A percentile compares a stretch with the other conserved stretches of the same genome.
phyloP scores from a whole-genome alignment of 768 basidiomycete genomes.

The Boletus sp. region DNA sequence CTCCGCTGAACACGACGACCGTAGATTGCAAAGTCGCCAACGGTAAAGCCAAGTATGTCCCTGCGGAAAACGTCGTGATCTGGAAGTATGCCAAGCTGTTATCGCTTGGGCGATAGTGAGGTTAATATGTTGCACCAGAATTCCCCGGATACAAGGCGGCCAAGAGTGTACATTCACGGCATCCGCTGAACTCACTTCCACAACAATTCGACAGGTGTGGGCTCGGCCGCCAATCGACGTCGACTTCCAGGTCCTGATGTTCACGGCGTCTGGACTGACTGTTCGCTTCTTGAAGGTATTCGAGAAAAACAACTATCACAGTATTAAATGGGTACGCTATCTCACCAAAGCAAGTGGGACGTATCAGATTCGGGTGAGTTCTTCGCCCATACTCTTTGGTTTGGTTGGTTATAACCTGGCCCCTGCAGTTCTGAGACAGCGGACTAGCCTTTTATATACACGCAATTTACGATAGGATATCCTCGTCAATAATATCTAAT shows the following conservation, averaged over 20 bases:
- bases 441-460: slow-evolving; percentile 16
- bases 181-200: slow-evolving; percentile 78
- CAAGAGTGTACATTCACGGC: slow-evolving; percentile 86
- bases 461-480: slow-evolving; percentile 26
- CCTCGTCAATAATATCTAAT: slow-evolving; percentile 25
- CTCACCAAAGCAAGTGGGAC: slow-evolving; percentile 90
- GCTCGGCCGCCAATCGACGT: slow-evolving; percentile 96
- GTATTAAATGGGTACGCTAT: slow-evolving; percentile 95
- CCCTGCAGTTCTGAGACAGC: slow-evolving; percentile 26
- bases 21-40: slow-evolving; percentile 88
- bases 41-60: slow-evolving; percentile 97
- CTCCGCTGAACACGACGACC: slow-evolving; percentile 89
- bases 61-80: slow-evolving; percentile 91
- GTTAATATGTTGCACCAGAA: slow-evolving; percentile 44
- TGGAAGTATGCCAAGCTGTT: slow-evolving; percentile 79
- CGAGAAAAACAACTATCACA: slow-evolving; percentile 92
- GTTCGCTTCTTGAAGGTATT: slow-evolving; percentile 98
- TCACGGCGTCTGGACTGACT: slow-evolving; percentile 92
- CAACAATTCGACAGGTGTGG: slow-evolving; percentile 94
- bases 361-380: slow-evolving; percentile 89
- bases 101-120: neutral
- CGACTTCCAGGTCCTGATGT: slow-evolving; percentile 99
- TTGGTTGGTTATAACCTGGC: neutral
- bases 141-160: slow-evolving; percentile 89
- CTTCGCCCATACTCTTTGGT: neutral